Conservation (phyloP, 495 filamentous ascomycete species). For the Neurospora cerealis region DNA sequence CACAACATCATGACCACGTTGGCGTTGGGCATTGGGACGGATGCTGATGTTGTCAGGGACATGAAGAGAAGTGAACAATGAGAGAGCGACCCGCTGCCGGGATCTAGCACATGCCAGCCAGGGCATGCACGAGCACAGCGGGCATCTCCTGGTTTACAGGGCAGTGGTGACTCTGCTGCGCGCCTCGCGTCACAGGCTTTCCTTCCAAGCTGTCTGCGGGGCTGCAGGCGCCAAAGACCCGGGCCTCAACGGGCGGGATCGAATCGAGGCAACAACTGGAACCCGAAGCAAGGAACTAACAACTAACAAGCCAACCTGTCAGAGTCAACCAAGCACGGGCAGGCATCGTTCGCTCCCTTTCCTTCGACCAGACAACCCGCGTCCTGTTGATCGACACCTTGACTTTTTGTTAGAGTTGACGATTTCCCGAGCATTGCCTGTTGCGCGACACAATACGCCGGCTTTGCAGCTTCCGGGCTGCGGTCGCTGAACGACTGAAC, state of each 20-base stretch:
- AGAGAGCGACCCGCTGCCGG: neutral
- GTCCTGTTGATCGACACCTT: neutral
- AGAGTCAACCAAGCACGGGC: neutral
- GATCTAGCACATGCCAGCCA: neutral
- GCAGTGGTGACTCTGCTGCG: constrained; percentile 6
- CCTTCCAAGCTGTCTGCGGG: neutral
- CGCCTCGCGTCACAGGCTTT: constrained; percentile 18
- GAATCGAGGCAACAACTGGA: neutral
- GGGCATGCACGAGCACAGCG: neutral
- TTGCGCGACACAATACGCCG: neutral
- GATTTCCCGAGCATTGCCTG: neutral
- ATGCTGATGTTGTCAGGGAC: neutral
- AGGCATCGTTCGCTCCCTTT: neutral
- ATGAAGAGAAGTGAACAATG: neutral
- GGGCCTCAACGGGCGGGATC: neutral
- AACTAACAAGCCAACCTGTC: neutral
- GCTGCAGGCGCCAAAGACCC: neutral
- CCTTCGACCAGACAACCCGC: neutral
- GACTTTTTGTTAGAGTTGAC: neutral
- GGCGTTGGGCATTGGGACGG: neutral
- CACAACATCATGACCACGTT: neutral
- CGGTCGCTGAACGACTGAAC: neutral
- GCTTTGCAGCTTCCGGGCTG: neutral
- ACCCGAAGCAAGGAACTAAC: neutral
- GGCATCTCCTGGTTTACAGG: constrained; percentile 1